These are phyloP conservation scores for Hyparrhenia diplandra DNA, from an alignment of 176 grass and related monocot genomes.

Conservation along the genomic window DNA sequence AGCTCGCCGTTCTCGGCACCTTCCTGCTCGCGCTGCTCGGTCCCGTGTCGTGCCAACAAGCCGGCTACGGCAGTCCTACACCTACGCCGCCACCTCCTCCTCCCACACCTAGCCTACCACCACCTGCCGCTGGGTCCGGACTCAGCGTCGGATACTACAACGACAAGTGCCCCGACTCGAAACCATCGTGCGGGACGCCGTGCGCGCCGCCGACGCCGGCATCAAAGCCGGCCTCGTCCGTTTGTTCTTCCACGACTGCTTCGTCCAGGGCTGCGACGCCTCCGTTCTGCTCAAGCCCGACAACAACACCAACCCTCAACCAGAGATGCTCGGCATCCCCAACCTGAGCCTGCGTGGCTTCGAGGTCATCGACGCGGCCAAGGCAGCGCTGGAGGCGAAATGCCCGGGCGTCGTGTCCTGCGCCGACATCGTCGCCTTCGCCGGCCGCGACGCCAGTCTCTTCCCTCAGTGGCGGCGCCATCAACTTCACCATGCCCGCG, in stretches of 20 bases:
- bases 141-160: conserved; percentile 35
- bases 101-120: neutral
- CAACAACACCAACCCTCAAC: neutral
- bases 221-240: conserved; percentile 36
- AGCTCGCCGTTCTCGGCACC: conserved; percentile 9
- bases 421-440: conserved; percentile 48
- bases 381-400: neutral
- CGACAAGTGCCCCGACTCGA: conserved; percentile 31
- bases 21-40: neutral
- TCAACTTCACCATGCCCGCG: conserved; percentile 23
- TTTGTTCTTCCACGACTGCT: conserved; percentile 66
- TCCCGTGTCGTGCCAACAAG: conserved; percentile 16
- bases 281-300: conserved; percentile 44
- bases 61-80: neutral
- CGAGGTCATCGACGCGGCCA: conserved; percentile 31
- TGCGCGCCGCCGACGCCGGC: conserved; percentile 13
- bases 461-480: neutral
- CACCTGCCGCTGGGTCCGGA: neutral
- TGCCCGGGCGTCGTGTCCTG: conserved; percentile 39
- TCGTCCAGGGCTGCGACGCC: conserved; percentile 57
- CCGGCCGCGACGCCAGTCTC: conserved; percentile 36
- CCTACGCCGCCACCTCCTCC: neutral
- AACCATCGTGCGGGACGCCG: neutral
- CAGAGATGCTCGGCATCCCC: conserved; percentile 4
- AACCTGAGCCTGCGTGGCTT: conserved; percentile 19